A percentile compares a stretch with the other conserved stretches of the same genome.
phyloP scores from a whole-genome alignment of 768 basidiomycete species.

The Mycena chlorophos region DNA sequence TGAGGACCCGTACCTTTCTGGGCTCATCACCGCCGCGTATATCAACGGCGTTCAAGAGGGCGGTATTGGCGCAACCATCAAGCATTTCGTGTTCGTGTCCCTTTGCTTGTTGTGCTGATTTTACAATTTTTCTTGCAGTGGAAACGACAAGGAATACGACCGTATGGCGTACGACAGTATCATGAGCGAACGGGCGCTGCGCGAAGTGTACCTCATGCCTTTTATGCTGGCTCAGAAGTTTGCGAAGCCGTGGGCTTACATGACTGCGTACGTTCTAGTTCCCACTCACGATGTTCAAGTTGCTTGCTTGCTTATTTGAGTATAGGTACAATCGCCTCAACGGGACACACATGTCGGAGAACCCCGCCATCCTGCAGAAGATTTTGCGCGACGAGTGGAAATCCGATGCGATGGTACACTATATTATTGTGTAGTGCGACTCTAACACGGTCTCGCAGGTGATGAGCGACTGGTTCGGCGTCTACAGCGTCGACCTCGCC shows the following conservation, averaged over 20 bases:
- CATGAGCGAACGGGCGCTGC: slow-evolving; percentile 62
- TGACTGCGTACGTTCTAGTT: slow-evolving; percentile 66
- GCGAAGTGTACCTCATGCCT: slow-evolving; percentile 76
- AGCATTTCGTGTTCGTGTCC: slow-evolving; percentile 70
- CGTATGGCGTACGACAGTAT: slow-evolving; percentile 68
- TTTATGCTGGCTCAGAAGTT: slow-evolving; percentile 73
- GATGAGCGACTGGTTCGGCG: slow-evolving; percentile 87
- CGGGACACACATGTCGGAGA: slow-evolving; percentile 71
- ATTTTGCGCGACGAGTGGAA: slow-evolving; percentile 73
- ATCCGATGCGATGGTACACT: slow-evolving; percentile 56
- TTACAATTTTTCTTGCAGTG: slow-evolving; percentile 34
- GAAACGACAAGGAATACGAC: slow-evolving; percentile 83
- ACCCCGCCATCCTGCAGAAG: slow-evolving; percentile 54
- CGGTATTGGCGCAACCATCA: slow-evolving; percentile 78
- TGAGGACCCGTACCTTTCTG: slow-evolving; percentile 75
- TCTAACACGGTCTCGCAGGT: slow-evolving; percentile 33
- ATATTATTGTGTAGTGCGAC: not conserved
- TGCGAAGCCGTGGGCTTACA: slow-evolving; percentile 65
- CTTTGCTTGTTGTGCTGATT: not conserved
- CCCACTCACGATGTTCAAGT: not conserved
- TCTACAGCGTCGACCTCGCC: slow-evolving; percentile 61
- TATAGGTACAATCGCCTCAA: slow-evolving; percentile 74
- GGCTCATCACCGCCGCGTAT: slow-evolving; percentile 68
- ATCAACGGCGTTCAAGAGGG: slow-evolving; percentile 74
- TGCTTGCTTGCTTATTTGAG: not conserved